Evolutionary conservation across 1,284 basidiomycete species (phyloP).

Genomic region (Termitomyces sp.): DNA sequence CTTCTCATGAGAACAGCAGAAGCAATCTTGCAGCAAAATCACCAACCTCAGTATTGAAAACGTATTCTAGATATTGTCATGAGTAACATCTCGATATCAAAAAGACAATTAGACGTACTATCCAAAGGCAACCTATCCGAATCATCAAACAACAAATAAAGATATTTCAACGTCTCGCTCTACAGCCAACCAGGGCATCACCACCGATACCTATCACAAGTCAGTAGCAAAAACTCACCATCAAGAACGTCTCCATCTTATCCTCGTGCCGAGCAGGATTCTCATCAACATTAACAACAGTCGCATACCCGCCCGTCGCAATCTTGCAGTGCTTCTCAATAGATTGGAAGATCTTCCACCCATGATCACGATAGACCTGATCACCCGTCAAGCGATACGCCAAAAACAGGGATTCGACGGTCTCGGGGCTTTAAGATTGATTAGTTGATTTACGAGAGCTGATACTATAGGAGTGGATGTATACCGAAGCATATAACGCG

Average conservation of each 20-base stretch:
- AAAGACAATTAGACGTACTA: conserved; percentile 40
- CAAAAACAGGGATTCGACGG: conserved; percentile 89
- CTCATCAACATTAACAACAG: conserved; percentile 80
- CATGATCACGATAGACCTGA: conserved; percentile 73
- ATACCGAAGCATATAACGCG: conserved; percentile 83
- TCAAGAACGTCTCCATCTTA: conserved; percentile 94
- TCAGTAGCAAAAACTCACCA: conserved; percentile 45
- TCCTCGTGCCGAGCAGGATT: conserved; percentile 68
- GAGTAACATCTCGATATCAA: neutral
- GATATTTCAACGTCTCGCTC: conserved; percentile 92
- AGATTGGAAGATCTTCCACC: conserved; percentile 89
- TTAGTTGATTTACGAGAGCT: conserved; percentile 1
- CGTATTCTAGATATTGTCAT: conserved; percentile 53
- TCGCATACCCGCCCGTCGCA: conserved; percentile 77
- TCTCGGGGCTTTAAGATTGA: conserved; percentile 67
- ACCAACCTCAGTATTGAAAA: conserved; percentile 90
- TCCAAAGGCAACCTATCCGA: conserved; percentile 66
- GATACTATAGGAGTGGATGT: conserved; percentile 13
- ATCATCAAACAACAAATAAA: conserved; percentile 87
- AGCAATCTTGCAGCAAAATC: neutral
- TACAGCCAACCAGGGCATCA: conserved; percentile 20
- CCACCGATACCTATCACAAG: conserved; percentile 1
- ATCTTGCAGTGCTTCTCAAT: conserved; percentile 83
- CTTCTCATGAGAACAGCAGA: neutral
- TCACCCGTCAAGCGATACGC: conserved; percentile 86